Evolutionary conservation across 2,329 filamentous ascomycete genomes (phyloP).

Genomic region (Colletotrichum ledebouriae): DNA sequence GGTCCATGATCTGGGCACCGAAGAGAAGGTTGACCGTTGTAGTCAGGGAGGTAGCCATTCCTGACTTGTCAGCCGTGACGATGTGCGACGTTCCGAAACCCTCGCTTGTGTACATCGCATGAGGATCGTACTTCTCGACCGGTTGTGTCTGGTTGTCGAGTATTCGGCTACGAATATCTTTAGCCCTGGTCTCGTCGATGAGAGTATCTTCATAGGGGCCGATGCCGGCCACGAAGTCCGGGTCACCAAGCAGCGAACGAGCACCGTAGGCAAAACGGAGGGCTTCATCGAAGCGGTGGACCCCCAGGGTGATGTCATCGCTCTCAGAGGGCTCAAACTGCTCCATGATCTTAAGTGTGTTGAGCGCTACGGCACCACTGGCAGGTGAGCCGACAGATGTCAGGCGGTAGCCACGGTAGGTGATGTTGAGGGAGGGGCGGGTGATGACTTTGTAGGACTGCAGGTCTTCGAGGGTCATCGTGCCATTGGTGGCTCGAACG

Average conservation of each 20-base stretch:
- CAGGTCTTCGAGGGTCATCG: conserved; percentile 85
- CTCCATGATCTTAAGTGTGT: conserved; percentile 85
- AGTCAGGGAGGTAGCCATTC: conserved; percentile 84
- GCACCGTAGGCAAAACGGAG: conserved; percentile 90
- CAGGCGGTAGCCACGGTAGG: conserved; percentile 79
- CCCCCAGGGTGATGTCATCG: conserved; percentile 72
- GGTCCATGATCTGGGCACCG: conserved; percentile 82
- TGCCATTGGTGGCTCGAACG: conserved; percentile 80
- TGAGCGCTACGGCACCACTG: conserved; percentile 81
- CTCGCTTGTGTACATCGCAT: conserved; percentile 73
- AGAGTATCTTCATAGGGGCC: conserved; percentile 75
- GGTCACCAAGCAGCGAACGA: conserved; percentile 86
- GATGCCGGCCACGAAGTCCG: conserved; percentile 76
- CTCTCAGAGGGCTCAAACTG: conserved; percentile 74
- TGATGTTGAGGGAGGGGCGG: conserved; percentile 73
- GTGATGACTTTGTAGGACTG: conserved; percentile 77
- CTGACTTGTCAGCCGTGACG: conserved; percentile 77
- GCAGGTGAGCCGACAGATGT: conserved; percentile 80
- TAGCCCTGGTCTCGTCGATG: conserved; percentile 71
- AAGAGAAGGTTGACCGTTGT: conserved; percentile 92
- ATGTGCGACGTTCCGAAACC: conserved; percentile 82
- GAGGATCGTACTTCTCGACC: conserved; percentile 80
- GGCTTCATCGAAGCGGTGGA: conserved; percentile 87
- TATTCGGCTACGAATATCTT: conserved; percentile 74
- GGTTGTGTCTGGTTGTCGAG: conserved; percentile 79